These are phyloP conservation scores for Globisporangium heterothallicum DNA, from an alignment of 352 stramenopile genomes.

Conservation along the genomic window DNA sequence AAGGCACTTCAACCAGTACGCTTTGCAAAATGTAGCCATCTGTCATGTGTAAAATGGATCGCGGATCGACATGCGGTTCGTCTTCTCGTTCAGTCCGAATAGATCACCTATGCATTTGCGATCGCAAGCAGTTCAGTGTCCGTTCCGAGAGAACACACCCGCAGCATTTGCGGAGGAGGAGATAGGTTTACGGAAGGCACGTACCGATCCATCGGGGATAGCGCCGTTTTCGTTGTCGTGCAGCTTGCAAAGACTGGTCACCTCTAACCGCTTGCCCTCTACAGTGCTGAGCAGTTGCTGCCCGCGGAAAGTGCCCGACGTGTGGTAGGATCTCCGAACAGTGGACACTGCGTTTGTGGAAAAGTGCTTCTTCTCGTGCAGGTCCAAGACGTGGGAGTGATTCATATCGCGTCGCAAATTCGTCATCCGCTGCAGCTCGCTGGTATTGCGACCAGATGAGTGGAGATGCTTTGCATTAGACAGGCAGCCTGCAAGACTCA, in stretches of 20 bases:
- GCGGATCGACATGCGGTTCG: too few relatives aligned
- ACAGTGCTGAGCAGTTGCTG: constrained; percentile 70
- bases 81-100: too few relatives aligned
- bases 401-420: constrained; percentile 62
- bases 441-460: constrained; percentile 11
- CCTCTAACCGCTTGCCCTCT: constrained; percentile 65
- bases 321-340: constrained; percentile 40
- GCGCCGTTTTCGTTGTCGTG: constrained; percentile 52
- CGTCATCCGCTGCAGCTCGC: constrained; percentile 62
- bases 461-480: not conserved
- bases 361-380: constrained; percentile 57
- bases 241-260: constrained; percentile 59
- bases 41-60: not conserved
- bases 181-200: too few relatives aligned
- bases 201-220: constrained; percentile 44
- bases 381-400: constrained; percentile 55
- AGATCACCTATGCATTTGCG: too few relatives aligned
- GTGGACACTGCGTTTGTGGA: constrained; percentile 37
- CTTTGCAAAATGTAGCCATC: not conserved
- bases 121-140: too few relatives aligned
- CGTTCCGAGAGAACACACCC: too few relatives aligned
- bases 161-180: too few relatives aligned
- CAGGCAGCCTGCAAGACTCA: not conserved
- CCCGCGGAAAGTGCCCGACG: constrained; percentile 54
- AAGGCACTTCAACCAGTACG: not conserved